Evolutionary conservation across 805 yeast genomes (phyloP), one percentile per base, ranked within the genome.

Genomic region (Monosporozyma aerobia): DNA sequence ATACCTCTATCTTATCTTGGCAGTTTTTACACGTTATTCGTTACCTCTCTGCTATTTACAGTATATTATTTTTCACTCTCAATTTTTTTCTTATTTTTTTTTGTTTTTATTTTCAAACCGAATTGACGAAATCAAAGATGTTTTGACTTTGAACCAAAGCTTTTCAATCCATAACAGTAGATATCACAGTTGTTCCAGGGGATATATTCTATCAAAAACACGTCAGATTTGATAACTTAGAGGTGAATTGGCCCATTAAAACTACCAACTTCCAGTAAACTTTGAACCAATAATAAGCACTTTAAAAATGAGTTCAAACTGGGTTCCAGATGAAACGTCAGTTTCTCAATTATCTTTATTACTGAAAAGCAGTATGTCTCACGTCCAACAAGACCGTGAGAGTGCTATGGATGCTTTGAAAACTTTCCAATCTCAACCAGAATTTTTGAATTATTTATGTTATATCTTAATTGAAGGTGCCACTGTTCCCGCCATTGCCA

Each of bases 401-500:
- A 74, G 74, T 35, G 96, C 97, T 13, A 86, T 85, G 54, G 81
- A 79, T 45, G 87, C 90, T 2, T 75, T 90, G 50, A 78, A 77
- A 19, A 79, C 77, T 45, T 96, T 95, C 25, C 78, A 80, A 56
- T 56, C 63, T 14, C 87, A 85, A 61, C 83, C 88, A 0, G 95
- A 90, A 66, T 79, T 89, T 59, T 85, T 85, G 60, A 87, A 87
- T 67, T 92, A 92, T 68, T 73, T 92, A 30, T 76, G 87, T 39
- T 80, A 79, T 61, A 77, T 90, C 46, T 73, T 94, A 41, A 79
- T 87, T 19, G 83, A 82, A 45, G 71, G 74, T 19, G 64, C 65
- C 10, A 71, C 77, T 9, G 59, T 70, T 29, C 81, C 80, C 44
- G 75, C 82, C 9, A 52, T 66, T 44, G 49, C 51, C 16, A 40